These are phyloP conservation scores for Angomonas desouzai DNA, from an alignment of 208 protist species.

Conservation along the genomic window DNA sequence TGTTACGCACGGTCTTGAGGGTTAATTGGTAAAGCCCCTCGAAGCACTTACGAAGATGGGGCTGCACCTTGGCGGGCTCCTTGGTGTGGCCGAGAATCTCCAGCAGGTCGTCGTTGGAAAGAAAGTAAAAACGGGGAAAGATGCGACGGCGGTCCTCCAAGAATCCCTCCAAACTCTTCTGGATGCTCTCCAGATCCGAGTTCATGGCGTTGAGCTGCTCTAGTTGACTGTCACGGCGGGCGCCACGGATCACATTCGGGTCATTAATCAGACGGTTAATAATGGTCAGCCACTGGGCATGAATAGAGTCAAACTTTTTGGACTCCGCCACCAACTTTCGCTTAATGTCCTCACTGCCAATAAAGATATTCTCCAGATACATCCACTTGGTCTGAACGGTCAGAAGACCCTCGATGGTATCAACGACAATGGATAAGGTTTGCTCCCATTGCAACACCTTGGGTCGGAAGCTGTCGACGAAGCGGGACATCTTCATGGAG, in stretches of 20 bases:
- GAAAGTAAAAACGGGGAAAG: constrained; percentile 98
- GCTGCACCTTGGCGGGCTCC: constrained; percentile 96
- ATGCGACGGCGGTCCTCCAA: constrained; percentile 94
- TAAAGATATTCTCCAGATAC: constrained; percentile 97
- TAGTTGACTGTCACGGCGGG: constrained; percentile 88
- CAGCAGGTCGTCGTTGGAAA: constrained; percentile 97
- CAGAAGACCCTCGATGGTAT: constrained; percentile 92
- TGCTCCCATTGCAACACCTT: constrained; percentile 95
- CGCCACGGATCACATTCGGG: constrained; percentile 85
- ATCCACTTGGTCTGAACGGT: constrained; percentile 95
- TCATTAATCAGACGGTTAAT: constrained; percentile 84
- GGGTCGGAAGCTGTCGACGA: constrained; percentile 93
- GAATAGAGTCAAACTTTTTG: constrained; percentile 94
- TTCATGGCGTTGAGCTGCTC: constrained; percentile 93
- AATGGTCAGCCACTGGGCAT: constrained; percentile 93
- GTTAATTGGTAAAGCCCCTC: constrained; percentile 92
- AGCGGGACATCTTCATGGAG: constrained; percentile 96
- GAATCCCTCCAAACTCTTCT: constrained; percentile 97
- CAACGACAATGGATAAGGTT: constrained; percentile 91
- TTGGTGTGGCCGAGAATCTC: constrained; percentile 97
- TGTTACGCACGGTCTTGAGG: constrained; percentile 71
- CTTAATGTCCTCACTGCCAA: constrained; percentile 97
- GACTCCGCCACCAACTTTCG: constrained; percentile 96
- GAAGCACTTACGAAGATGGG: constrained; percentile 97
- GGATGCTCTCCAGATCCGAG: constrained; percentile 94